A percentile compares a stretch with the other conserved stretches of the same genome.
These are phyloP conservation scores for Aspergillus intermedius DNA, from an alignment of 2,329 filamentous ascomycete species.

Conservation along the genomic window DNA sequence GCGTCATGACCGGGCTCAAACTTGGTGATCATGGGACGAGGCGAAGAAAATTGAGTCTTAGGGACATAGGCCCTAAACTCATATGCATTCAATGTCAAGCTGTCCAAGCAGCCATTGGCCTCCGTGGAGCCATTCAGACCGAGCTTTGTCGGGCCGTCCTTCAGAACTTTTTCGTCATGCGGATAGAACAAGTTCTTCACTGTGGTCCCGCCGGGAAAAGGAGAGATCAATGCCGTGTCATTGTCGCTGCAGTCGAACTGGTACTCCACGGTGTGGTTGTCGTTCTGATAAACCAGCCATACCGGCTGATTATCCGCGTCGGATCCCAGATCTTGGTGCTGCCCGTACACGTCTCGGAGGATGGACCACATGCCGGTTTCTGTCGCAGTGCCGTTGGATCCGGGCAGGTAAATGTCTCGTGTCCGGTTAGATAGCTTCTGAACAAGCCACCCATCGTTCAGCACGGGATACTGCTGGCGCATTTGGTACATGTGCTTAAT, in stretches of 20 bases:
- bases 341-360: conserved; percentile 44
- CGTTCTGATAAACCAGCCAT: conserved; percentile 42
- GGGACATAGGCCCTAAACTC: conserved; percentile 58
- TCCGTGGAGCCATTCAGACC: conserved; percentile 43
- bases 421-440: conserved; percentile 54
- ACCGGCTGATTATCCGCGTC: conserved; percentile 40
- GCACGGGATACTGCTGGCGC: conserved; percentile 49
- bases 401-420: conserved; percentile 44
- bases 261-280: conserved; percentile 47
- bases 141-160: conserved; percentile 40
- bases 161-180: conserved; percentile 51
- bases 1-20: conserved; percentile 57
- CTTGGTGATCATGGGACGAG: conserved; percentile 53
- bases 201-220: conserved; percentile 48
- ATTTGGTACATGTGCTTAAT: conserved; percentile 58
- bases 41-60: conserved; percentile 43
- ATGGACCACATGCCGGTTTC: conserved; percentile 58
- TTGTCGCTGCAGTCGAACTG: conserved; percentile 51
- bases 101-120: conserved; percentile 51
- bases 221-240: conserved; percentile 48
- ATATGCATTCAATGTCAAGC: conserved; percentile 48
- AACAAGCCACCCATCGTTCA: conserved; percentile 55
- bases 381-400: conserved; percentile 47
- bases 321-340: conserved; percentile 47
- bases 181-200: conserved; percentile 60